These are phyloP conservation scores for Gonium pectorale DNA, from an alignment of 139 green algal species.

Conservation along the genomic window DNA sequence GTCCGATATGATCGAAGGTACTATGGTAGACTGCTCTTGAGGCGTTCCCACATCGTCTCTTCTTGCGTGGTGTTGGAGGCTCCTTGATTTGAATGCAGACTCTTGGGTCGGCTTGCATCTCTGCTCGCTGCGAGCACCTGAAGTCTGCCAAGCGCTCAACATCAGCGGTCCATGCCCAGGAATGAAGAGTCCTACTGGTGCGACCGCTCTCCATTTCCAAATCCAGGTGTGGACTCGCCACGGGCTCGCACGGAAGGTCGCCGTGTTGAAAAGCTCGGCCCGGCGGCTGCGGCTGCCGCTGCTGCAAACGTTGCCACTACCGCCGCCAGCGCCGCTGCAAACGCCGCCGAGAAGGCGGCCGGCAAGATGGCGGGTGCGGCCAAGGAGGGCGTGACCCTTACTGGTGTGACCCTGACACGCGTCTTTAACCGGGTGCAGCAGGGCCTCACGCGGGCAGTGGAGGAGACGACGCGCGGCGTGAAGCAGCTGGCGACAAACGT, in stretches of 20 bases:
- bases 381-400: not conserved
- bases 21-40: too few species aligned
- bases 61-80: too few species aligned
- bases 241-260: constrained; percentile 19
- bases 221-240: constrained; percentile 22
- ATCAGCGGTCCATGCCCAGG: too few species aligned
- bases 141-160: too few species aligned
- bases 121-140: too few species aligned
- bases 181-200: too few species aligned
- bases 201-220: too few species aligned
- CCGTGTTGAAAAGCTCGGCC: constrained; percentile 4
- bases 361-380: not conserved
- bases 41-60: too few species aligned
- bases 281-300: not conserved
- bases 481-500: constrained; percentile 19
- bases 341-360: not conserved
- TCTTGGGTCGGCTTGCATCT: too few species aligned
- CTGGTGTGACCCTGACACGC: not conserved
- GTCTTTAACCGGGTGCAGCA: constrained; percentile 31
- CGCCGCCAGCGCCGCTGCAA: not conserved
- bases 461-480: constrained; percentile 29
- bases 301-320: too few species aligned
- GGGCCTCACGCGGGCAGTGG: constrained; percentile 20
- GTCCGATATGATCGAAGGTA: too few species aligned
- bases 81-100: too few species aligned